Evolutionary conservation across 2,329 filamentous ascomycete genomes (phyloP), one percentile per base, ranked within the genome.

Genomic region (Aspergillus glaucus): DNA sequence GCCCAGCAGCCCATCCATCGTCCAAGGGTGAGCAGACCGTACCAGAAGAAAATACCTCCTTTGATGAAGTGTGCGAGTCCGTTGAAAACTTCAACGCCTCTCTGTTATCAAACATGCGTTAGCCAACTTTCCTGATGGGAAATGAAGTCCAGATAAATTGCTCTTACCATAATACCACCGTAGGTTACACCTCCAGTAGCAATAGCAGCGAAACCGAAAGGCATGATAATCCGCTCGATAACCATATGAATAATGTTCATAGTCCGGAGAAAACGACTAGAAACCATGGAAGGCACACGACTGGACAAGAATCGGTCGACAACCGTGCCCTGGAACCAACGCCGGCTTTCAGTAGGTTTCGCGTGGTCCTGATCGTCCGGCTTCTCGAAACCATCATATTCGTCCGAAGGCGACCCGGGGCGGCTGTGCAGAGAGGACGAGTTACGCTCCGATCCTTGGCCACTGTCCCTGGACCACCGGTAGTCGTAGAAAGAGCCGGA

Each of bases 41-140:
- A 88, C 84, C 88, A 93, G 72, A 96, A 89, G 75, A 97, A 97
- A 47, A 97, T 86, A 3, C 88, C 88, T 42, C 92, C 92, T 67
- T 97, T 97, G 67, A 96, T 84, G 74, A 88, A 95, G 64, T 97
- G 92, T 6, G 92, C 92, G 39, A 96, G 76, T 2, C 92, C 89
- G 57, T 84, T 91, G 74, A 92, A 94, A 49, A 96, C 74, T 2
- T 76, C 75, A 19, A 68, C 67, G 4, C 80, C 85, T 65, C 86
- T 84, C 86, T 90, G 55, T 17, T 32, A 9, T 51, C 53, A 8
- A 19, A 26, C 3, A 22, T 15, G 22, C n/a, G 41, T 58, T 49
- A 59, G 52, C 43, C 3, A 34, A 26, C 8, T n/a, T 37, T 17
- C 22, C 22, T 22, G 22, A 2, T 15, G 9, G 37, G 6, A 6